Evolutionary conservation across 805 yeast genomes (phyloP).

Genomic region (Sugiyamaella boreocaroliniensis): DNA sequence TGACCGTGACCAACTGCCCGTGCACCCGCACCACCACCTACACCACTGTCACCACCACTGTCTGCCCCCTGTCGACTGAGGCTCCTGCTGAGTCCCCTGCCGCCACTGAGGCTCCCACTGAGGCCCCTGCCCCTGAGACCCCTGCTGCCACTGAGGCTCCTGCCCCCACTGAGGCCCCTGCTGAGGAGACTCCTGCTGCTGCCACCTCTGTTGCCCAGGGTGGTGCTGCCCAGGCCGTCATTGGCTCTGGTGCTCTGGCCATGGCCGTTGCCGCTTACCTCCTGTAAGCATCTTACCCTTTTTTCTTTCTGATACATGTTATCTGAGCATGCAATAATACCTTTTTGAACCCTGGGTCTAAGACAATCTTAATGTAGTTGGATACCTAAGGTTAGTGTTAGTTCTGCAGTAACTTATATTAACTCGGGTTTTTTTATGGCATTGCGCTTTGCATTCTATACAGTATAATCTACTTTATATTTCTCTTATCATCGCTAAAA

Average conservation of each 20-base stretch:
- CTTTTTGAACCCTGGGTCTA: neutral
- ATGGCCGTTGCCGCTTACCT: conserved; percentile 47
- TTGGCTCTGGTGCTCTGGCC: conserved; percentile 39
- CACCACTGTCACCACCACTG: conserved; percentile 29
- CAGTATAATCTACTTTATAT: too few species aligned
- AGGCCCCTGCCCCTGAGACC: conserved; percentile 12
- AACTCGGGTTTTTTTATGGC: neutral
- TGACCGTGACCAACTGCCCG: conserved; percentile 82
- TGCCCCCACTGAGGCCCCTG: conserved; percentile 37
- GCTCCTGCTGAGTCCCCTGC: conserved; percentile 9
- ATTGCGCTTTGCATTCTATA: neutral
- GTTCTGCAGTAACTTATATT: neutral
- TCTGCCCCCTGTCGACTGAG: conserved; percentile 23
- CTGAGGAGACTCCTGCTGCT: conserved; percentile 16
- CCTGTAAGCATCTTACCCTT: conserved; percentile 28
- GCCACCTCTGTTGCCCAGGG: conserved; percentile 16
- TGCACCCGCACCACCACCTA: conserved; percentile 52
- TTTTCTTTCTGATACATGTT: neutral
- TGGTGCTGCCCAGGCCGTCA: conserved; percentile 18
- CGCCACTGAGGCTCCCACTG: conserved; percentile 14
- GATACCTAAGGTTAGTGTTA: neutral
- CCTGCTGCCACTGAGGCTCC: conserved; percentile 19
- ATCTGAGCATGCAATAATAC: neutral
- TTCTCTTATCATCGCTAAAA: too few species aligned
- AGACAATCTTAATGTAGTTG: neutral